These are phyloP conservation scores for Syzygium grande DNA, from an alignment of 345 rosid genomes.

Conservation along the genomic window DNA sequence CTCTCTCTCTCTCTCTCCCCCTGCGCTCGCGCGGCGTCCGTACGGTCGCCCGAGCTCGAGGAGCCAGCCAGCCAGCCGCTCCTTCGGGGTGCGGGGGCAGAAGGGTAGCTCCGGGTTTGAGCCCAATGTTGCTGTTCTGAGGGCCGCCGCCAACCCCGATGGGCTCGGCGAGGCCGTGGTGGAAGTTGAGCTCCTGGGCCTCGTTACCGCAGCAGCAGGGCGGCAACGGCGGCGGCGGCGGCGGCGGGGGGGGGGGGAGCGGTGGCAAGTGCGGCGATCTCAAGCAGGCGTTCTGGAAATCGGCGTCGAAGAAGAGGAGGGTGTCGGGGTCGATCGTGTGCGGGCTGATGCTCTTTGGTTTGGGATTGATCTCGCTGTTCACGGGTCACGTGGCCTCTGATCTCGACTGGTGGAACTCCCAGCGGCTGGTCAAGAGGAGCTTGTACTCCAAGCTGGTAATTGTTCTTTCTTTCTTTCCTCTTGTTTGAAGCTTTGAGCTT, in stretches of 20 bases:
- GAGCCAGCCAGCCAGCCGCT: not conserved
- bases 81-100: not conserved
- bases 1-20: not conserved
- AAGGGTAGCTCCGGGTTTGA: not conserved
- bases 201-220: not conserved
- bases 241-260: not conserved
- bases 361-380: slow-evolving; percentile 88
- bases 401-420: slow-evolving; percentile 88
- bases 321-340: slow-evolving; percentile 64
- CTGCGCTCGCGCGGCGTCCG: not conserved
- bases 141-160: not conserved
- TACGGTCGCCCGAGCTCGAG: not conserved
- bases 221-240: not conserved
- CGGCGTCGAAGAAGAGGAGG: slow-evolving; percentile 7
- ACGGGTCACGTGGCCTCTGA: slow-evolving; percentile 92
- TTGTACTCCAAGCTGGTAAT: slow-evolving; percentile 53
- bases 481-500: not conserved
- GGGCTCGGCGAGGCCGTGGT: not conserved
- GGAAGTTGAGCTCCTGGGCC: not conserved
- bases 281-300: not conserved
- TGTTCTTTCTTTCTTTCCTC: not conserved
- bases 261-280: not conserved
- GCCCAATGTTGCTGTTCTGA: not conserved
- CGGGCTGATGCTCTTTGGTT: slow-evolving; percentile 76
- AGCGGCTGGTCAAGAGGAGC: slow-evolving; percentile 53